Evolutionary conservation across 257 asterid species (phyloP), one percentile per base, ranked within the genome.

Genomic region (Jasminum sambac): DNA sequence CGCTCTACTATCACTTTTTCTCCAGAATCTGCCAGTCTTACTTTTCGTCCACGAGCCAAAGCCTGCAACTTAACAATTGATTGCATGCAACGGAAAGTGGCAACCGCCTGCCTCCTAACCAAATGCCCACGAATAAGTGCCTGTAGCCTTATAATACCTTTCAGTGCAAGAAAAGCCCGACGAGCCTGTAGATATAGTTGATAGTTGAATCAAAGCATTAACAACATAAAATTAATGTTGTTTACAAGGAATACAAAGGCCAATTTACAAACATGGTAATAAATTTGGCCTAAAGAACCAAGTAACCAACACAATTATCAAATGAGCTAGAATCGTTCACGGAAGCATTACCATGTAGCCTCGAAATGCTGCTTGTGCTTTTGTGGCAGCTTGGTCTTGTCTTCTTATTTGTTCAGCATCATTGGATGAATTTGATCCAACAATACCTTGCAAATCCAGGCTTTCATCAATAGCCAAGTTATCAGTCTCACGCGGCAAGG

Each of bases 51-150:
- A 80, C 98, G 96, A 77, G 81, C 88, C 64, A 84, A 48, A 25
- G 98, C 96, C 83, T 92, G 98, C 38, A 88, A 68, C 75, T 77
- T 90, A 64, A 92, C 88, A 64, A 92, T 85, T 68, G 92, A 89
- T 38, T 76, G 95, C 96, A 90, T 84, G 82, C 95, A 86, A 75
- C 65, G 81, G 73, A 92, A 77, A 72, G 98, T 92, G 76, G 96
- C 86, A 68, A 86, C 88, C 23, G 96, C 96, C 79, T 92, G 98
- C 75, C 96, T 84, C 82, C 98, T 86, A 48, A 92, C 98, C 81
- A 92, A 84, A 80, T 90, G 96, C 37, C 98, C 98, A 37, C 96
- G 96, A 64, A 92, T 90, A 72, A 92, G 91, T 69, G 98, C 98
- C 81, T 92, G 96, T 13, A 92, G 87, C 86, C 96, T 88, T 81